These are phyloP conservation scores for Kodamaea leandrae DNA, from an alignment of 805 yeast genomes.

Conservation along the genomic window DNA sequence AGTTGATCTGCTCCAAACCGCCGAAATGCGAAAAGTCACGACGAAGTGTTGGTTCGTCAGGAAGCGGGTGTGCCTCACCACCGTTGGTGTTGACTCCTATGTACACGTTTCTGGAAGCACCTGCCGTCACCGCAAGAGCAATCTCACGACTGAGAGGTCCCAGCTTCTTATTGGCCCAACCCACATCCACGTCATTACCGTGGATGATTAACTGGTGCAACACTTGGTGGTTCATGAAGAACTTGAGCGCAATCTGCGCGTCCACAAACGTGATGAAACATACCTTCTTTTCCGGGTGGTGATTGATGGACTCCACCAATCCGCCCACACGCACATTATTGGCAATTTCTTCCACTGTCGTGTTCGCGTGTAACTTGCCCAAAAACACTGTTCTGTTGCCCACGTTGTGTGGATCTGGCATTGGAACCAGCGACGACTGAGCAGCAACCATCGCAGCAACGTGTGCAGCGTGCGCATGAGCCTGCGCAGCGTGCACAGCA, in stretches of 20 bases:
- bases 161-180: constrained; percentile 68
- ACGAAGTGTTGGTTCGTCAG: constrained; percentile 48
- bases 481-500: constrained; percentile 7
- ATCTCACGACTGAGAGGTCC: constrained; percentile 60
- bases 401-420: constrained; percentile 22
- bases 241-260: constrained; percentile 61
- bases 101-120: constrained; percentile 76
- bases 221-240: constrained; percentile 56
- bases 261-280: constrained; percentile 73
- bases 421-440: constrained; percentile 5
- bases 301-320: constrained; percentile 57
- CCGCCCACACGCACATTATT: constrained; percentile 75
- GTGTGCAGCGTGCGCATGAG: constrained; percentile 8
- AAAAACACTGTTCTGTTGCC: constrained; percentile 68
- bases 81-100: constrained; percentile 52
- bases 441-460: constrained; percentile 5
- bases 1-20: constrained; percentile 72
- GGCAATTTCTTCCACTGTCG: constrained; percentile 71
- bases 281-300: constrained; percentile 49
- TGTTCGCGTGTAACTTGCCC: constrained; percentile 62
- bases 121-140: constrained; percentile 62
- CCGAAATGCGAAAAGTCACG: constrained; percentile 65
- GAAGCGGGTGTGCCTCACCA: constrained; percentile 19
- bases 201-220: constrained; percentile 60
- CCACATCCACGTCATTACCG: constrained; percentile 59